Base-by-base conservation (phyloP, 306 rosid genomes). In the Urtica urens region DNA sequence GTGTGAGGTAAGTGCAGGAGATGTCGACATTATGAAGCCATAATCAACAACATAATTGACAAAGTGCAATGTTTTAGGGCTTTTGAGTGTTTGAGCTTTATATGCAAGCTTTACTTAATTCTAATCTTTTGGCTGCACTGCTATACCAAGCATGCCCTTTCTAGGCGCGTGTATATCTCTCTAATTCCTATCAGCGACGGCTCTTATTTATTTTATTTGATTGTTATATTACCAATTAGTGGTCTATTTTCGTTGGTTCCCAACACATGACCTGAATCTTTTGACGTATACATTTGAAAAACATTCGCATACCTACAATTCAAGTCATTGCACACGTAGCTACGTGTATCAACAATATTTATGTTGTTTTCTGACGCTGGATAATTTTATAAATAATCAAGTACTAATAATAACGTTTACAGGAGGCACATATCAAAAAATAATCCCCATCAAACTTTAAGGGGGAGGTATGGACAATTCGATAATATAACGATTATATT, bases 1-100 rank as follows among this genome's bases (percentile, higher is more conserved):
- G 41, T 42, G 50, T 41, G 40, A 27, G 51, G 26, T 30, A 24
- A 17, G 19, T 43, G 60, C 19, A 28, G 6, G 9, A 56, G 18
- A 56, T 56, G 61, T 26, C 61, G 61, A 55, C 61, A 55, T 43
- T 55, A 43, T 55, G 61, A n/a, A n/a, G n/a, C 22, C 51, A 17
- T 43, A 56, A 56, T 43, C 11, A 43, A 40, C 48, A 21, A 56
- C 51, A 29, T 53, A 17, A 8, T 1, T 4, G 19, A 40, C 9
- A 29, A 7, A 23, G 7, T n/a, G n/a, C 15, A 35, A 9, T 5
- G 33, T 28, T 28, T 17, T 27, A 27, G 19, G 3, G 38, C 8
- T 42, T 42, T 37, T 38, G 43, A 37, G 27, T 35, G n/a, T n/a
- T n/a, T 8, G 27, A 23, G 14, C 27, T 23, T 10, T 23, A 43